phyloP scores from a whole-genome alignment of 148 eudicot genomes.

The Persicaria tinctoria region DNA sequence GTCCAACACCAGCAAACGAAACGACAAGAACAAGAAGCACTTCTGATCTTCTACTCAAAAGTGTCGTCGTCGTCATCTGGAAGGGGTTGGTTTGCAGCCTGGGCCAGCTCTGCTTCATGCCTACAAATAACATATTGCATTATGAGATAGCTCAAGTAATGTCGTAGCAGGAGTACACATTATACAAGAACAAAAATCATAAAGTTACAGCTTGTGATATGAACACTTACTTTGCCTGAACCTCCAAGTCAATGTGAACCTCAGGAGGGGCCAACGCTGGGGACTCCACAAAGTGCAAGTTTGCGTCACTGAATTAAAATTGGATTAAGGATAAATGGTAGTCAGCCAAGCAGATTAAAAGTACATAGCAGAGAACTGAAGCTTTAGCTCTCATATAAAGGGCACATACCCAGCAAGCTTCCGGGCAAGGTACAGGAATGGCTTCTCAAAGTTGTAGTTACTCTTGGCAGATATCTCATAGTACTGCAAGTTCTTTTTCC shows the following conservation, averaged over 20 bases:
- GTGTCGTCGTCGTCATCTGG: not conserved
- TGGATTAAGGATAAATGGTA: not conserved
- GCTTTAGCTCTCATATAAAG: too few relatives aligned
- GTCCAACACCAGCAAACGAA: too few relatives aligned
- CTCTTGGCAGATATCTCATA: slow-evolving; percentile 53
- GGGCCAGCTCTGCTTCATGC: not conserved
- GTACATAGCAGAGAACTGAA: too few relatives aligned
- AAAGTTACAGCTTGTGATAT: not conserved
- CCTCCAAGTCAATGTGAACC: slow-evolving; percentile 34
- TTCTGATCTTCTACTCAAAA: not conserved
- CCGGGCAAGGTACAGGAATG: slow-evolving; percentile 47
- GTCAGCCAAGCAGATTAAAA: too few relatives aligned
- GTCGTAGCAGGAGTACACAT: not conserved
- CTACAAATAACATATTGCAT: not conserved
- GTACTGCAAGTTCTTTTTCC: slow-evolving; percentile 51
- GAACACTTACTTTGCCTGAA: slow-evolving; percentile 24
- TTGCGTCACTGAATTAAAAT: not conserved
- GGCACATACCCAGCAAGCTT: slow-evolving; percentile 38
- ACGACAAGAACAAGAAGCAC: too few relatives aligned
- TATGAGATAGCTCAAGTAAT: too few relatives aligned
- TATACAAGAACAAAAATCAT: not conserved
- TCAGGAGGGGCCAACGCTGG: slow-evolving; percentile 42
- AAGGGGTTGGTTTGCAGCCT: not conserved
- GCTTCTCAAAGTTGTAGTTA: slow-evolving; percentile 51
- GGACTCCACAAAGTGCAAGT: slow-evolving; percentile 34